phyloP scores from a whole-genome alignment of 2,329 filamentous ascomycete genomes.

The Hymenoscyphus albidus region DNA sequence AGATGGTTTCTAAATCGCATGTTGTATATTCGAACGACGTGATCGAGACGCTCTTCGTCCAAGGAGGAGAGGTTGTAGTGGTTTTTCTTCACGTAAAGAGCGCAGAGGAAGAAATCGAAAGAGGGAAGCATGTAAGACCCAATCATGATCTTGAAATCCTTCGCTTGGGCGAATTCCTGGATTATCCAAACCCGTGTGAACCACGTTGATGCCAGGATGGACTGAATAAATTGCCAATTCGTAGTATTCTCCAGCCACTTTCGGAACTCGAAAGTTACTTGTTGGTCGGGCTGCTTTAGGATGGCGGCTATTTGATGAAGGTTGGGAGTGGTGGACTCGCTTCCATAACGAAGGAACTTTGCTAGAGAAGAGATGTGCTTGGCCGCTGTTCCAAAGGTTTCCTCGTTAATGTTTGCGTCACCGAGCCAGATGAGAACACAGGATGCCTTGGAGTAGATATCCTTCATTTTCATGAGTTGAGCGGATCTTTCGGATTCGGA shows the following conservation, averaged over 20 bases:
- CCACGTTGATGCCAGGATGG: not conserved
- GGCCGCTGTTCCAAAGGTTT: not conserved
- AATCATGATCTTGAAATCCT: not conserved
- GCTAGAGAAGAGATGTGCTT: not conserved
- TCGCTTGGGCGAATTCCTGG: slow-evolving; percentile 4
- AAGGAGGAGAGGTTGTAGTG: not conserved
- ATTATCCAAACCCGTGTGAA: slow-evolving; percentile 3
- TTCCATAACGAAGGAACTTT: slow-evolving; percentile 2
- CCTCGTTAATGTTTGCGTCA: not conserved
- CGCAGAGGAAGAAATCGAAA: not conserved
- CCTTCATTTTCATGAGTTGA: slow-evolving; percentile 5
- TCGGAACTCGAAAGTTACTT: not conserved
- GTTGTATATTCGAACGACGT: not conserved
- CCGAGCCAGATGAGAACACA: slow-evolving; percentile 7
- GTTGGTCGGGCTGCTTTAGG: not conserved
- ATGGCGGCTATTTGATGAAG: not conserved
- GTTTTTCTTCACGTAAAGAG: not conserved
- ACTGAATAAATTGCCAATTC: not conserved
- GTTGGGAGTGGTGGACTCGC: not conserved
- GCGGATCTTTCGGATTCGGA: slow-evolving; percentile 1
- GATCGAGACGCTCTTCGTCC: not conserved
- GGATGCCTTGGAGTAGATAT: slow-evolving; percentile 1
- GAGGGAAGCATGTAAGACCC: not conserved
- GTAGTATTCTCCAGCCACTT: not conserved
- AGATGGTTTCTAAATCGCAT: not conserved